Evolutionary conservation across 192 early-diverging fungal genomes (phyloP).

Genomic region (Chytriomyces sp.): DNA sequence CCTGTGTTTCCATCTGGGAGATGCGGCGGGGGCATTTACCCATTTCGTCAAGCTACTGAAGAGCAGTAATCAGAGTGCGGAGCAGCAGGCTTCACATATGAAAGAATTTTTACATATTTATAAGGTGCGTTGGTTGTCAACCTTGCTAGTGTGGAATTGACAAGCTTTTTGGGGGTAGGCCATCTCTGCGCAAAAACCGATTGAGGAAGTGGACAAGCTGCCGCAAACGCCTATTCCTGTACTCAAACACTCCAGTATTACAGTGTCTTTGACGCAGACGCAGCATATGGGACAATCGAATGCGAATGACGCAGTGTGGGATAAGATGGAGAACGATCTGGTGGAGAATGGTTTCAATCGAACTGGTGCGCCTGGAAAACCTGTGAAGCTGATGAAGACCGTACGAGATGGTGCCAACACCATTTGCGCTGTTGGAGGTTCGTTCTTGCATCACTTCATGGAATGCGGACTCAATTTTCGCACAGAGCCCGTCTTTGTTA

Average conservation of each 20-base stretch:
- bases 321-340: constrained; percentile 67
- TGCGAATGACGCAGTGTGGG: constrained; percentile 61
- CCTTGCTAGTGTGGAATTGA: background rate
- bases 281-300: constrained; percentile 37
- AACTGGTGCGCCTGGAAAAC: background rate
- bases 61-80: constrained; percentile 62
- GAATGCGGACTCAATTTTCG: background rate
- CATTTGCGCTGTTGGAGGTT: constrained; percentile 78
- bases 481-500: constrained; percentile 72
- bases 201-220: constrained; percentile 50
- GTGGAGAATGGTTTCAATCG: constrained; percentile 52
- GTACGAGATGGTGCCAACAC: constrained; percentile 53
- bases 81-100: constrained; percentile 69
- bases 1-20: constrained; percentile 75
- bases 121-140: constrained; percentile 49
- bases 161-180: background rate
- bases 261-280: constrained; percentile 38
- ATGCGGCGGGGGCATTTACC: constrained; percentile 71
- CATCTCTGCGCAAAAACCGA: background rate
- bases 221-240: constrained; percentile 64
- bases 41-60: constrained; percentile 80
- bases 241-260: constrained; percentile 33
- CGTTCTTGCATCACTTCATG: background rate
- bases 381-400: constrained; percentile 24
- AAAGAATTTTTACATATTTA: constrained; percentile 79